Base-by-base conservation (phyloP, 768 basidiomycete genomes). In the Amanita subjunquillea region DNA sequence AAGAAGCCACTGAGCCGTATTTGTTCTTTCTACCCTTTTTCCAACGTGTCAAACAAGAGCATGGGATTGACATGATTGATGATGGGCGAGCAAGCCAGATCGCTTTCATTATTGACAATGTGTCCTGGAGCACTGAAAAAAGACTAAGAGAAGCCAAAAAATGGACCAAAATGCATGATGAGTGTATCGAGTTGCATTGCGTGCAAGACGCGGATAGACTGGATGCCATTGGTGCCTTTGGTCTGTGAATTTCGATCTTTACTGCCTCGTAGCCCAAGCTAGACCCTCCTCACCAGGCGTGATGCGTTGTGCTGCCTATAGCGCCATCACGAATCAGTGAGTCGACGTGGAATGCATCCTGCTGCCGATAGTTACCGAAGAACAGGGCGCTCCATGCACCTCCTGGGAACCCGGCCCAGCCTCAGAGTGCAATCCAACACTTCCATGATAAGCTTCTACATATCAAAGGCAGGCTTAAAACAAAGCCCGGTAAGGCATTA, bases 71-170 rank as follows among this genome's bases (percentile, higher is more conserved):
- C 60, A 69, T 87, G 27, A 67, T 87, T 41, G 58, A 64, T 12
- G 80, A 86, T 51, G 80, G 82, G 2, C 75, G 84, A 25, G 85
- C 80, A 25, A 68, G 66, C 40, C 58, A 70, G 20, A 72, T 89
- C 44, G 68, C 77, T 23, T 70, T 66, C 57, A 79, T 94, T 54
- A 72, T 93, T 27, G 83, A 89, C 30, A 85, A 83, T 56, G 83
- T 92, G 3, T 91, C 87, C 0, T 94, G 89, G 87, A 83, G 78
- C 40, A 91, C 84, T 2, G 92, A 94, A 66, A 85, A 82, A 63
- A 79, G 73, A 55, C 69, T 87, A 6, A 72, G 77, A 13, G 73
- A 76, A 48, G 63, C 66, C 2, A 82, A 79, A 0, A 55, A 68
- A 49, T 79, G 85, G 71, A 76, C 72, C 2, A 67, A 71, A 20